Percentiles rank a stretch among this genome's conserved stretches.
phyloP scores from a whole-genome alignment of 2,329 filamentous ascomycete species.

The Lomentospora prolificans region DNA sequence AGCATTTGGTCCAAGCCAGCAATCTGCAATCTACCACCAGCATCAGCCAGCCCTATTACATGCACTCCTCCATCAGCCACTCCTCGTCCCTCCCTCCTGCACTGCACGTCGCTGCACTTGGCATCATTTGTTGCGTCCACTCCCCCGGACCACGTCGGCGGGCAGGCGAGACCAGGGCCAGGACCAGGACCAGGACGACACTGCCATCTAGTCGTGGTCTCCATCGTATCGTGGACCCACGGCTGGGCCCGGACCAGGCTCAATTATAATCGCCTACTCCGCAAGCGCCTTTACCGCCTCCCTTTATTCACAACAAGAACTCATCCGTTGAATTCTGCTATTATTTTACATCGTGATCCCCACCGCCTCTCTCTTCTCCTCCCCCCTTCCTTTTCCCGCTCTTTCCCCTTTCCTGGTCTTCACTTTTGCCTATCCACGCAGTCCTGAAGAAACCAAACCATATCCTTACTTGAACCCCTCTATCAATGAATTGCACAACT shows the following conservation, averaged over 20 bases:
- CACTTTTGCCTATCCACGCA: not conserved
- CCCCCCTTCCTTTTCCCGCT: not conserved
- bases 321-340: not conserved
- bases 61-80: not conserved
- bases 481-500: conserved; percentile 1
- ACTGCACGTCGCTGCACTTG: not conserved
- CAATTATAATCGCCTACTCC: not conserved
- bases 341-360: not conserved
- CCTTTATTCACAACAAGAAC: not conserved
- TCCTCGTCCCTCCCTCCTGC: not conserved
- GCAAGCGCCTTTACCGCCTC: not conserved
- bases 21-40: not conserved
- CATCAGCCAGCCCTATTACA: not conserved
- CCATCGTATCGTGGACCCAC: not conserved
- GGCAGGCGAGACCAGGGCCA: not conserved
- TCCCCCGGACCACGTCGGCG: not conserved
- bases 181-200: not conserved
- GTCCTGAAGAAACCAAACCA: not conserved
- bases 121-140: not conserved
- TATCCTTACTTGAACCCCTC: not conserved
- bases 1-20: not conserved
- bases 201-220: not conserved
- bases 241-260: not conserved
- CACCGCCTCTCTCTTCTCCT: not conserved
- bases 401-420: not conserved